A percentile compares a stretch with the other conserved stretches of the same genome.
phyloP scores from a whole-genome alignment of 495 filamentous ascomycete genomes.

The Penicillium waksmanii region DNA sequence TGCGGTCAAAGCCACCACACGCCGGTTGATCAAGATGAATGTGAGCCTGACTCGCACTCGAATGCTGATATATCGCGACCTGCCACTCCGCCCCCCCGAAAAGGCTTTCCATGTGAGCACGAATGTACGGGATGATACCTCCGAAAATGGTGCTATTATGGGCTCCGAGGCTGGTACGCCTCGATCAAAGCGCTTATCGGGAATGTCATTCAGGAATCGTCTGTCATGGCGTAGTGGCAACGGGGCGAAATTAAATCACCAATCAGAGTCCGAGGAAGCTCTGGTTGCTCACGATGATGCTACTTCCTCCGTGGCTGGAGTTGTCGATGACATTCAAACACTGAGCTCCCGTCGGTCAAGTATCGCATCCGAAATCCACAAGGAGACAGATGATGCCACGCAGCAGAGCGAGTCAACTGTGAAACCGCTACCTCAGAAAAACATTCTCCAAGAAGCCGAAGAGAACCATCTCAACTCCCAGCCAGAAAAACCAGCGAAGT shows the following conservation, averaged over 20 bases:
- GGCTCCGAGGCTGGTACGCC: slow-evolving; percentile 40
- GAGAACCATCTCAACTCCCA: slow-evolving; percentile 6
- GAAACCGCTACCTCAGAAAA: slow-evolving; percentile 2
- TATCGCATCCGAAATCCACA: slow-evolving; percentile 14
- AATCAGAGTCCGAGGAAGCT: slow-evolving; percentile 34
- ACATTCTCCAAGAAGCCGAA: slow-evolving; percentile 9
- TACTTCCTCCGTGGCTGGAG: slow-evolving; percentile 29
- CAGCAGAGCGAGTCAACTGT: not conserved
- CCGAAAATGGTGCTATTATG: slow-evolving; percentile 42
- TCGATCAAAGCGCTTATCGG: slow-evolving; percentile 36
- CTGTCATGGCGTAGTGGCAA: slow-evolving; percentile 23
- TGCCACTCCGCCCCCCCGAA: slow-evolving; percentile 1
- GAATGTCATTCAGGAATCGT: slow-evolving; percentile 23
- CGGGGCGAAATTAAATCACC: slow-evolving; percentile 10
- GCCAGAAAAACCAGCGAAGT: not conserved
- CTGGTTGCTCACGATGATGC: slow-evolving; percentile 28
- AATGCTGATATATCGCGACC: slow-evolving; percentile 7
- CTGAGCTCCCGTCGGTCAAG: slow-evolving; percentile 26
- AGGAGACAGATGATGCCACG: slow-evolving; percentile 1
- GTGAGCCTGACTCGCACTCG: not conserved
- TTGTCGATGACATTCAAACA: slow-evolving; percentile 31
- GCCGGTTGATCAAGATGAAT: not conserved
- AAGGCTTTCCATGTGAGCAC: slow-evolving; percentile 13
- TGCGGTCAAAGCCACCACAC: no score
- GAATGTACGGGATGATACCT: slow-evolving; percentile 32